Percentiles rank a stretch among this genome's conserved stretches.
Evolutionary conservation across 257 asterid genomes (phyloP).

Genomic region (Catharanthus roseus): DNA sequence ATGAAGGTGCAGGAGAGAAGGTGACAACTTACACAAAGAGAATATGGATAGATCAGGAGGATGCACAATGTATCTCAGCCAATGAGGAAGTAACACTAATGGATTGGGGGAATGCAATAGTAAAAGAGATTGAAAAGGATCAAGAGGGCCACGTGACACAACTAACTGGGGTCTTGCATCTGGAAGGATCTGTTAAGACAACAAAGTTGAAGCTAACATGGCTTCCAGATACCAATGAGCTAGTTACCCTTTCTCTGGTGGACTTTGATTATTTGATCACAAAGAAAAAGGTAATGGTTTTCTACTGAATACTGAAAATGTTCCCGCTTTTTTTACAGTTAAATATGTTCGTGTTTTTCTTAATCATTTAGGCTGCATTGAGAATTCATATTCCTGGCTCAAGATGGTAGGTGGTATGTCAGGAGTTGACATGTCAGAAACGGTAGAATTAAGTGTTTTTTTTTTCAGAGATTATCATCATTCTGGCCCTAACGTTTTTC

Average conservation of each 20-base stretch:
- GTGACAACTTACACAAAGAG: conserved; percentile 65
- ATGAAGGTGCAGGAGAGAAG: conserved; percentile 88
- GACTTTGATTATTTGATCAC: conserved; percentile 84
- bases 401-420: neutral
- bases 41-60: conserved; percentile 80
- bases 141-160: conserved; percentile 56
- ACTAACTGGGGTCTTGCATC: conserved; percentile 73
- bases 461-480: neutral
- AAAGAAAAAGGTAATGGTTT: conserved; percentile 76
- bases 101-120: conserved; percentile 95
- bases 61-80: conserved; percentile 66
- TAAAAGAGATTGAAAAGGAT: conserved; percentile 74
- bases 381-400: neutral
- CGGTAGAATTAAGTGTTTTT: neutral
- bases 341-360: neutral
- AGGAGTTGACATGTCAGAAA: neutral
- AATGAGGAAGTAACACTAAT: conserved; percentile 84
- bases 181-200: conserved; percentile 82
- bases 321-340: neutral
- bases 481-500: neutral
- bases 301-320: neutral
- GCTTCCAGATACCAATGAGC: conserved; percentile 71
- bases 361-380: neutral
- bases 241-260: conserved; percentile 54
- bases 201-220: conserved; percentile 95